Percentiles rank a stretch among this genome's conserved stretches.
These are phyloP conservation scores for Leccinum disarticulatum DNA, from an alignment of 768 basidiomycete genomes.

Conservation along the genomic window DNA sequence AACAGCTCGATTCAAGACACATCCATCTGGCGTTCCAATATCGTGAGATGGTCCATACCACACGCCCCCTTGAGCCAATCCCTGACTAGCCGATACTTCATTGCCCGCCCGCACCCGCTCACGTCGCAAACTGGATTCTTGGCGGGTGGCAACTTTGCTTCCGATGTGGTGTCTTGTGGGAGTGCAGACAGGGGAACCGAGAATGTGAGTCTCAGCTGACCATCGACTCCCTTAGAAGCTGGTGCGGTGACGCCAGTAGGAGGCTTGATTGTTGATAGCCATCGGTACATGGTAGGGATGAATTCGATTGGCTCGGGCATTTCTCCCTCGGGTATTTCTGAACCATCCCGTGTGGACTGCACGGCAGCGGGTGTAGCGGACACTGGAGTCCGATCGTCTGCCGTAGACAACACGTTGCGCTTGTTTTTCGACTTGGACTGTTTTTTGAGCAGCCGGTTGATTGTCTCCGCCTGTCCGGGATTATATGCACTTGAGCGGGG, in stretches of 20 bases:
- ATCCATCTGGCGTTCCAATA: conserved; percentile 40
- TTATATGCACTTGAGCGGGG: neutral
- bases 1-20: neutral
- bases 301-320: conserved; percentile 40
- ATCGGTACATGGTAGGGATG: conserved; percentile 64
- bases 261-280: conserved; percentile 59
- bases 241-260: conserved; percentile 5
- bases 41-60: conserved; percentile 63
- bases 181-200: conserved; percentile 48
- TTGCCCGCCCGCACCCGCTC: conserved; percentile 49
- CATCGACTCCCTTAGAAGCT: conserved; percentile 4
- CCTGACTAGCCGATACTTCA: conserved; percentile 67
- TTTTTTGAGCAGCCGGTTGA: conserved; percentile 86
- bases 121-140: conserved; percentile 47
- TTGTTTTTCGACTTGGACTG: conserved; percentile 68
- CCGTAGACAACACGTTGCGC: conserved; percentile 49
- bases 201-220: conserved; percentile 48
- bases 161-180: conserved; percentile 10
- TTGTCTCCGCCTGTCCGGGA: conserved; percentile 68
- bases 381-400: conserved; percentile 43
- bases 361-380: conserved; percentile 30
- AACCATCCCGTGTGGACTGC: conserved; percentile 31
- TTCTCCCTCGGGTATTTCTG: conserved; percentile 39
- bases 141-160: conserved; percentile 4
- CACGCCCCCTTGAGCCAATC: conserved; percentile 63